Conservation (phyloP, 2,329 filamentous ascomycete species). For the Dendrostoma leiphaemia region DNA sequence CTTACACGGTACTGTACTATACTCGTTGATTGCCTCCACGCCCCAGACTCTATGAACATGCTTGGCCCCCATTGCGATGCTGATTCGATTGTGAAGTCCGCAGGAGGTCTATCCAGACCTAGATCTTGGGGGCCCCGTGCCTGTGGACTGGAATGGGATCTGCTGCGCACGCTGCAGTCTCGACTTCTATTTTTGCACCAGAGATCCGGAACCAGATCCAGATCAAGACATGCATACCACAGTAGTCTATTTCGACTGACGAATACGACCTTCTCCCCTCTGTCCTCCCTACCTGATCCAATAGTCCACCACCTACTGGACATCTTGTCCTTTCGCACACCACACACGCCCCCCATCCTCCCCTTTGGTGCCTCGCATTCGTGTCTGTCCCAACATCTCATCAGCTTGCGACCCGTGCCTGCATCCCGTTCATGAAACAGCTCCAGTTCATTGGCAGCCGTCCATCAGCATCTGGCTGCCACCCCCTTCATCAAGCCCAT, state of each 20-base stretch:
- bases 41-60: not conserved
- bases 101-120: not conserved
- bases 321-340: too few relatives aligned
- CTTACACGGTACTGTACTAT: too few relatives aligned
- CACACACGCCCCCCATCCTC: too few relatives aligned
- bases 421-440: not conserved
- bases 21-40: not conserved
- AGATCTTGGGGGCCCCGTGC: not conserved
- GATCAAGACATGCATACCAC: too few relatives aligned
- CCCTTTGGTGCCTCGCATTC: too few relatives aligned
- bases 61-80: not conserved
- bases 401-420: too few relatives aligned
- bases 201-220: not conserved
- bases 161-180: conserved; percentile 11
- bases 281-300: not conserved
- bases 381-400: too few relatives aligned
- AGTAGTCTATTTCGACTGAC: not conserved
- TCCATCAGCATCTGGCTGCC: not conserved
- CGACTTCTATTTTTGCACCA: conserved; percentile 11
- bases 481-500: not conserved
- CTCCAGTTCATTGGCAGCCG: not conserved
- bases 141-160: conserved; percentile 1
- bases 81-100: too few relatives aligned
- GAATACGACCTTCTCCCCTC: not conserved
- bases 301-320: not conserved